Percentiles rank a stretch among this genome's conserved stretches.
Evolutionary conservation across 2,329 filamentous ascomycete species (phyloP).

Genomic region (Ophiostoma perfectum): DNA sequence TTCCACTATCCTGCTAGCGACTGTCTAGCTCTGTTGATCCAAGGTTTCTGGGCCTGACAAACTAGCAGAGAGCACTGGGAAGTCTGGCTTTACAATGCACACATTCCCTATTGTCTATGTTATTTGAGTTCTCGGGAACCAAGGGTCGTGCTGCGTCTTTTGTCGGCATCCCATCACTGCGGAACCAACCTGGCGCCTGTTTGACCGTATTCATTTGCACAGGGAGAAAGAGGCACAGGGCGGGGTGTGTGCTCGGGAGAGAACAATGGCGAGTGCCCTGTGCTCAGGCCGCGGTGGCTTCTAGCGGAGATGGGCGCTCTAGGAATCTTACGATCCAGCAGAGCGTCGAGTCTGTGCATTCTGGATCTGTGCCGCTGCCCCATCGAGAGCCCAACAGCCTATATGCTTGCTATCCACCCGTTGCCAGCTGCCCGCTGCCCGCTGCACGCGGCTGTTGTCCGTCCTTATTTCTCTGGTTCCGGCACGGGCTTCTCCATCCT

Average conservation of each 20-base stretch:
- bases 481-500: slow-evolving; percentile 4
- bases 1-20: neutral
- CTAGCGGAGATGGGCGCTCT: neutral
- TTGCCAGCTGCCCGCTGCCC: neutral
- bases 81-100: too few relatives aligned
- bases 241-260: neutral
- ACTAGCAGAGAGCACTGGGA: too few relatives aligned
- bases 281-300: neutral
- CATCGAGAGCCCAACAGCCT: neutral
- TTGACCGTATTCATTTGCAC: neutral
- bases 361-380: too few relatives aligned
- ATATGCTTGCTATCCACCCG: neutral
- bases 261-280: neutral
- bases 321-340: too few relatives aligned
- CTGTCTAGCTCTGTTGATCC: too few relatives aligned
- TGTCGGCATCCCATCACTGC: too few relatives aligned
- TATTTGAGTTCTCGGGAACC: too few relatives aligned
- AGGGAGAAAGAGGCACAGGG: slow-evolving; percentile 1
- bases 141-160: too few relatives aligned
- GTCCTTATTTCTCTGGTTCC: neutral
- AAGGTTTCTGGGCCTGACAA: too few relatives aligned
- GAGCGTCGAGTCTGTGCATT: too few relatives aligned
- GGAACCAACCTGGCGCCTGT: neutral
- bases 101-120: too few relatives aligned
- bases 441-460: neutral